Percentiles rank a stretch among this genome's conserved stretches.
Conservation (phyloP, 2,329 filamentous ascomycete species). For the Talaromyces sp. region DNA sequence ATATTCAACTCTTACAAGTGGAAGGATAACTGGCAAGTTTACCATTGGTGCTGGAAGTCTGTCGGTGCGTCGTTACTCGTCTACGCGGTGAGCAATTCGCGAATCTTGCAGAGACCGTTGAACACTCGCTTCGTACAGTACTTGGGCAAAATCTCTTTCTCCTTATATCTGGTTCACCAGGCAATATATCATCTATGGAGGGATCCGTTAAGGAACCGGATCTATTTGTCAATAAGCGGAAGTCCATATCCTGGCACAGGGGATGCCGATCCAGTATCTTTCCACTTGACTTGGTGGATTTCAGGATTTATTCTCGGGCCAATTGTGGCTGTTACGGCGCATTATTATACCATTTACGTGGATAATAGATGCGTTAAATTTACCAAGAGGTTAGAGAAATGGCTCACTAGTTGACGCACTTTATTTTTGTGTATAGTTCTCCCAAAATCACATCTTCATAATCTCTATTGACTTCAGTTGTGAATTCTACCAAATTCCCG, state of each 20-base stretch:
- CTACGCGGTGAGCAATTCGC: conserved; percentile 19
- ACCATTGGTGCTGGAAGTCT: conserved; percentile 21
- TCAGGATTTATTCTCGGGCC: conserved; percentile 17
- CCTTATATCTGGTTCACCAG: conserved; percentile 28
- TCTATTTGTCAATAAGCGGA: conserved; percentile 17
- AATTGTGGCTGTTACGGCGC: conserved; percentile 14
- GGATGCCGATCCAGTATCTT: conserved; percentile 10
- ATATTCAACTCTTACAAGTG: conserved; percentile 18
- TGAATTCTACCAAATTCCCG: too few species aligned
- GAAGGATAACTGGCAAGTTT: conserved; percentile 18
- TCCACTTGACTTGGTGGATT: conserved; percentile 18
- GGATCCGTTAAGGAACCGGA: conserved; percentile 16
- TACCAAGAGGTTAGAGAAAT: conserved; percentile 19
- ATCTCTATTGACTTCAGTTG: too few species aligned
- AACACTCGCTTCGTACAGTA: conserved; percentile 22
- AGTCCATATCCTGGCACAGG: conserved; percentile 15
- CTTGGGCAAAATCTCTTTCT: conserved; percentile 28
- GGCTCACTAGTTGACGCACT: conserved; percentile 12
- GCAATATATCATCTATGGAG: conserved; percentile 18
- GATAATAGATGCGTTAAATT: conserved; percentile 20
- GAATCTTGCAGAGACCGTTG: conserved; percentile 19
- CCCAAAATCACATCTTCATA: too few species aligned
- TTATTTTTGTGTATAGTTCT: too few species aligned
- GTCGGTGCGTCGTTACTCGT: conserved; percentile 18
- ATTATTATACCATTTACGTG: conserved; percentile 21